A percentile compares a stretch with the other conserved stretches of the same genome.
Conservation (phyloP, 768 basidiomycete genomes). For the Boletus reticuloceps region DNA sequence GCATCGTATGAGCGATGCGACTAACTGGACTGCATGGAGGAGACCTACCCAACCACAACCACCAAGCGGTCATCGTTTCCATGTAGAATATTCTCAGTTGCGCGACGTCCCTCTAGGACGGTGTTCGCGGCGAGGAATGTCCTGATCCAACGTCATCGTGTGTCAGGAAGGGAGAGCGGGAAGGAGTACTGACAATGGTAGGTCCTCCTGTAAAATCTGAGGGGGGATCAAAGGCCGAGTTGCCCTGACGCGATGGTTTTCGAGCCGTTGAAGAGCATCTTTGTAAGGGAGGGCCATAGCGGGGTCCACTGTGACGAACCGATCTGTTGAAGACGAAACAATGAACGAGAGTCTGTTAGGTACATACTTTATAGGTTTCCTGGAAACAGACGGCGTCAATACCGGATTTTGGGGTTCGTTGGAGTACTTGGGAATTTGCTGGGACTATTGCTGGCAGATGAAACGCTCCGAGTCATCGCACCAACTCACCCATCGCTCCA, state of each 20-base stretch:
- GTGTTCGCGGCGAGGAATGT: conserved; percentile 83
- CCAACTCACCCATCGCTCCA: background rate
- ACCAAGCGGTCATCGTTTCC: conserved; percentile 84
- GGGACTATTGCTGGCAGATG: background rate
- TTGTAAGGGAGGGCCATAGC: conserved; percentile 73
- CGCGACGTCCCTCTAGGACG: conserved; percentile 79
- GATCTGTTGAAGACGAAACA: conserved; percentile 19
- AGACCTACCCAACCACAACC: conserved; percentile 80
- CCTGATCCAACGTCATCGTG: conserved; percentile 35
- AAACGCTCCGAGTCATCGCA: background rate
- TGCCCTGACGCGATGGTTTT: conserved; percentile 83
- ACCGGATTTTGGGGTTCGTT: conserved; percentile 2
- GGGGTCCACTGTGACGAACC: conserved; percentile 36
- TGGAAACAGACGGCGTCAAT: conserved; percentile 8
- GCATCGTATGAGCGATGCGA: conserved; percentile 4
- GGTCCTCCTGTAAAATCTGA: conserved; percentile 91
- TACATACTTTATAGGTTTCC: conserved; percentile 23
- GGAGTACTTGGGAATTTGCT: background rate
- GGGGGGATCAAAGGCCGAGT: conserved; percentile 91
- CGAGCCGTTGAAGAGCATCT: conserved; percentile 76
- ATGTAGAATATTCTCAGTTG: conserved; percentile 73
- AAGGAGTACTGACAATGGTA: conserved; percentile 61
- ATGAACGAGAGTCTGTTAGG: background rate
- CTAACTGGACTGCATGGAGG: background rate
- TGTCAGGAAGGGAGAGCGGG: background rate